Conservation (phyloP, 257 asterid genomes). For the Pogostemon cablin region DNA sequence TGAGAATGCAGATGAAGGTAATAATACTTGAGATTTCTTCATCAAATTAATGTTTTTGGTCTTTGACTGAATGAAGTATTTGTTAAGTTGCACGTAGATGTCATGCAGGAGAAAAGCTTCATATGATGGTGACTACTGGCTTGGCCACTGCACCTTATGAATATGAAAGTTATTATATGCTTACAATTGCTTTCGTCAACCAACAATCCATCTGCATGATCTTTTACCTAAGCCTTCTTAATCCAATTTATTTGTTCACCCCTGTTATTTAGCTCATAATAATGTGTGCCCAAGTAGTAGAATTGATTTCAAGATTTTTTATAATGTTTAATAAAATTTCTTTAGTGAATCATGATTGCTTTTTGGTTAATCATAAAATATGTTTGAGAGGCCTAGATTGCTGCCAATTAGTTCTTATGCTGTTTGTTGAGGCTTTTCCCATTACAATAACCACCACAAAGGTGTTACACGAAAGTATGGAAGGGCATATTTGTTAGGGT, state of each 20-base stretch:
- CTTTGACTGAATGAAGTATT: slow-evolving; percentile 21
- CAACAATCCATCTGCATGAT: background rate
- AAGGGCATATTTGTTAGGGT: too few species aligned
- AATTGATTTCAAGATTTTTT: background rate
- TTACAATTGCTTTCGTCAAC: background rate
- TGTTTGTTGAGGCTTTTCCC: background rate
- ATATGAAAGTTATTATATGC: background rate
- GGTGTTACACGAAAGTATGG: too few species aligned
- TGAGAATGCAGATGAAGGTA: slow-evolving; percentile 83
- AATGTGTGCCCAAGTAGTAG: slow-evolving; percentile 2
- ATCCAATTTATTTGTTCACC: slow-evolving; percentile 3
- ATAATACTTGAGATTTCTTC: slow-evolving; percentile 33
- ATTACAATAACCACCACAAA: too few species aligned
- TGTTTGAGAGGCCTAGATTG: background rate
- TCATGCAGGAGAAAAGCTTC: slow-evolving; percentile 10
- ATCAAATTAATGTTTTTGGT: slow-evolving; percentile 9
- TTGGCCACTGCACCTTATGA: slow-evolving; percentile 18
- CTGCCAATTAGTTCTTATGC: slow-evolving; percentile 19
- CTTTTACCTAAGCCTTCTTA: background rate
- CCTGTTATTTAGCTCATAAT: background rate
- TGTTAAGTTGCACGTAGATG: slow-evolving; percentile 10
- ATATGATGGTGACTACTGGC: slow-evolving; percentile 22
- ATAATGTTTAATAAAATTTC: background rate
- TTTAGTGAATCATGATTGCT: slow-evolving; percentile 1
- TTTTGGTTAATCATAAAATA: slow-evolving; percentile 14